Evolutionary conservation across 345 rosid genomes (phyloP), one percentile per base, ranked within the genome.

Genomic region (Populus alba): DNA sequence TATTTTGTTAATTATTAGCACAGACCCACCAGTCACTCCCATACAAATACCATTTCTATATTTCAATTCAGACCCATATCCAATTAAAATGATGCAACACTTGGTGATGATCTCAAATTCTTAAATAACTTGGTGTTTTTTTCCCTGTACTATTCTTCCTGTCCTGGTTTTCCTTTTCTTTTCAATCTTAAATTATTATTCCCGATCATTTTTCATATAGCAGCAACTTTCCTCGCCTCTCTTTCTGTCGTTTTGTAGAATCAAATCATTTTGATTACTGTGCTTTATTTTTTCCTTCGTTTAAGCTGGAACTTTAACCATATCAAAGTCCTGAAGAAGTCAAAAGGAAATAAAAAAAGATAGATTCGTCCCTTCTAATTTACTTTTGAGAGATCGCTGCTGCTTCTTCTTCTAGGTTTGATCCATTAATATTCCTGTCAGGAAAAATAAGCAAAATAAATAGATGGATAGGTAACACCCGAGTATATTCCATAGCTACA

Each of bases 1-100:
- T 74, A 22, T 73, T 72, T 80, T 53, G 75, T 53, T 74, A 73
- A 82, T 33, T 76, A 79, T 70, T 3, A 2, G 25, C 23, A 29
- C 22, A 57, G 84, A 61, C 86, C 82, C 81, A 81, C 88, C 82
- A 39, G 7, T 62, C 86, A 80, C 84, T 79, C 70, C 69, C 75
- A 62, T 73, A 73, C 86, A 83, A 83, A 83, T 31, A 75, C 57
- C 79, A 68, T 82, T 77, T 75, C 79, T 49, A 41, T 53, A 63
- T 74, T 61, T 51, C 65, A 51, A 45, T 76, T 75, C 53, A 20
- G 29, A 47, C 66, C 23, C 77, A 47, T 55, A 15, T 37, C 79
- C 80, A 51, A 55, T 70, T 10, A 55, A 71, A 78, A 83, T 73
- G 73, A 77, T 71, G 23, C 39, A 29, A 10, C 72, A 70, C 75